These are phyloP conservation scores for Pyrenophora seminiperda DNA, from an alignment of 2,329 filamentous ascomycete genomes.

Conservation along the genomic window DNA sequence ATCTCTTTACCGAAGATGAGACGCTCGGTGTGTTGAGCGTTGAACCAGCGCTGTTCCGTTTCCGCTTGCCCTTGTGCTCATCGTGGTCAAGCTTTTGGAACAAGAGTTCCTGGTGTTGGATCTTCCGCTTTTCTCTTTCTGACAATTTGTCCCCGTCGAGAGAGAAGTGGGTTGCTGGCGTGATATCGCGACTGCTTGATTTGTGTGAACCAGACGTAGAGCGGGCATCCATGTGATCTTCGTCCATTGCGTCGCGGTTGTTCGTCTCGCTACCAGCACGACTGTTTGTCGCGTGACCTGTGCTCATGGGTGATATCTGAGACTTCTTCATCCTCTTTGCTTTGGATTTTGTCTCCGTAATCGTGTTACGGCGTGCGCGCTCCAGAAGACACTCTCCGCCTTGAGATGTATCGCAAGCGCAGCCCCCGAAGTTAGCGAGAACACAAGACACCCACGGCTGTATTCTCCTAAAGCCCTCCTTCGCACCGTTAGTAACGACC, in stretches of 20 bases:
- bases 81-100: conserved; percentile 66
- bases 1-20: conserved; percentile 50
- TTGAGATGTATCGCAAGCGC: conserved; percentile 66
- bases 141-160: conserved; percentile 60
- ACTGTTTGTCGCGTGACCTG: conserved; percentile 59
- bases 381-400: conserved; percentile 46
- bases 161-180: conserved; percentile 60
- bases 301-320: conserved; percentile 61
- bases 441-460: conserved; percentile 72
- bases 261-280: conserved; percentile 64
- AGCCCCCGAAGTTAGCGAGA: conserved; percentile 78
- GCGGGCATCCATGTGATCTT: conserved; percentile 61
- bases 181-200: conserved; percentile 65
- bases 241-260: conserved; percentile 57
- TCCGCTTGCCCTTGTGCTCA: conserved; percentile 59
- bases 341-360: conserved; percentile 50
- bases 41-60: conserved; percentile 62
- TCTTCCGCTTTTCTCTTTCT: conserved; percentile 66
- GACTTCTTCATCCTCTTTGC: conserved; percentile 56
- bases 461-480: conserved; percentile 62
- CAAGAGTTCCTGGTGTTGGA: conserved; percentile 66
- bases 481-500: conserved; percentile 67
- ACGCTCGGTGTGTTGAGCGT: conserved; percentile 57
- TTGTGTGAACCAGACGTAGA: conserved; percentile 64
- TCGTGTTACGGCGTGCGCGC: conserved; percentile 41